Conservation (phyloP, 495 filamentous ascomycete species). For the Aspergillus diversus region DNA sequence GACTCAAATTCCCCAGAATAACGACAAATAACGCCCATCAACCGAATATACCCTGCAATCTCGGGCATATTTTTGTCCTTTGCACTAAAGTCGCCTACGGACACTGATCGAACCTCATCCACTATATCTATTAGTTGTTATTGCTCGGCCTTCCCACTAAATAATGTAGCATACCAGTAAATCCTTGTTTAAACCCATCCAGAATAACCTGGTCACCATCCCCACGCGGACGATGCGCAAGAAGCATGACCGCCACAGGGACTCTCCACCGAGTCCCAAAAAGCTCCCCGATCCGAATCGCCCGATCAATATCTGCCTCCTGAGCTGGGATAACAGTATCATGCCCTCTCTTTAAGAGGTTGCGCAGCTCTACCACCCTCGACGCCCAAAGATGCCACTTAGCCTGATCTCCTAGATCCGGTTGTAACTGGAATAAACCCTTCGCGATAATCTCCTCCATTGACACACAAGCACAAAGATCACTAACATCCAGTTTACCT, state of each 20-base stretch:
- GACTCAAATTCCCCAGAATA: no score
- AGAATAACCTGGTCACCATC: neutral
- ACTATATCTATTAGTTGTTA: neutral
- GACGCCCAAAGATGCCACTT: neutral
- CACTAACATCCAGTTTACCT: conserved; percentile 27
- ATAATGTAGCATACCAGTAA: neutral
- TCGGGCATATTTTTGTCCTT: no score
- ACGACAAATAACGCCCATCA: no score
- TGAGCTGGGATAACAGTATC: neutral
- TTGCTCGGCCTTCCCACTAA: neutral
- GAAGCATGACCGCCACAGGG: neutral
- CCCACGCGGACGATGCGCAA: neutral
- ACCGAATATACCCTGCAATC: no score
- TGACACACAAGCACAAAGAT: neutral
- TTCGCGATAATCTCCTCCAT: neutral
- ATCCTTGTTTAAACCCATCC: neutral
- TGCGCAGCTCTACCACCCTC: neutral
- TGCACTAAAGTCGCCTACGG: neutral
- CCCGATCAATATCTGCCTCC: neutral
- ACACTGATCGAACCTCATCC: neutral
- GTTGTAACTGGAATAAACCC: neutral
- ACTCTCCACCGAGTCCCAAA: neutral
- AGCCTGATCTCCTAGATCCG: neutral
- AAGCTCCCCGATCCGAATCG: neutral
- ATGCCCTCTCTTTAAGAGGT: neutral